Percentiles rank a stretch among this genome's conserved stretches.
Evolutionary conservation across 169 alveolate genomes (phyloP).

Genomic region (Hepatocystis sp.): DNA sequence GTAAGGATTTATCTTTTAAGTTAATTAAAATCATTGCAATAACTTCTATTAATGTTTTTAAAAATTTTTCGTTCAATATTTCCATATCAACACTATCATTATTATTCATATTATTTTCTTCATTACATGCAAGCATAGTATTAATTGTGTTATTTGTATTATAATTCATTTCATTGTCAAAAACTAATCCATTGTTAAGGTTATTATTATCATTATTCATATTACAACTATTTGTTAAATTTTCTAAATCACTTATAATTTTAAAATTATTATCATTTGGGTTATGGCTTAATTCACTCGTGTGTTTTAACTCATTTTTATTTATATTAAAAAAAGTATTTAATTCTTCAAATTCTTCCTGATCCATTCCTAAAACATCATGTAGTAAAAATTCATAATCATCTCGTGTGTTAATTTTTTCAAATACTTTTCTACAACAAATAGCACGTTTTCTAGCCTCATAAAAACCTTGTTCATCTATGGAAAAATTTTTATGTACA

Average conservation of each 20-base stretch:
- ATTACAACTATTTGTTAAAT: too few relatives aligned
- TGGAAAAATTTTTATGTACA: constrained; percentile 72
- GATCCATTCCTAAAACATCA: constrained; percentile 37
- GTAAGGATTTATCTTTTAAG: constrained; percentile 60
- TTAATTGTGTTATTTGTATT: too few relatives aligned
- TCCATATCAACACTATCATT: constrained; percentile 19
- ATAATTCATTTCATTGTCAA: too few relatives aligned
- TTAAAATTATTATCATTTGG: constrained; percentile 4
- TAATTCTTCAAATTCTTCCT: constrained; percentile 59
- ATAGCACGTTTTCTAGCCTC: constrained; percentile 62
- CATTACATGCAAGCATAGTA: too few relatives aligned
- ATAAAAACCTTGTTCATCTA: constrained; percentile 65
- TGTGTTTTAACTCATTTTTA: constrained; percentile 45
- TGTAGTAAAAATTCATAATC: constrained; percentile 56
- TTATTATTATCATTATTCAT: too few relatives aligned
- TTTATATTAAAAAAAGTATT: constrained; percentile 20
- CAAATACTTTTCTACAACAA: constrained; percentile 64
- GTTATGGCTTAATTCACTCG: neutral
- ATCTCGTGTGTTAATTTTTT: constrained; percentile 39
- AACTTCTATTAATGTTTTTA: constrained; percentile 65
- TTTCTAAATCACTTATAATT: constrained; percentile 19
- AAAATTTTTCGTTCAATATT: constrained; percentile 68
- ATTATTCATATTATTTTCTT: constrained; percentile 12
- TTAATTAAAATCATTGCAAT: constrained; percentile 73
- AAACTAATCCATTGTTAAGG: too few relatives aligned